Conservation (phyloP, 2,329 filamentous ascomycete genomes). For the Phialophora verrucosa region DNA sequence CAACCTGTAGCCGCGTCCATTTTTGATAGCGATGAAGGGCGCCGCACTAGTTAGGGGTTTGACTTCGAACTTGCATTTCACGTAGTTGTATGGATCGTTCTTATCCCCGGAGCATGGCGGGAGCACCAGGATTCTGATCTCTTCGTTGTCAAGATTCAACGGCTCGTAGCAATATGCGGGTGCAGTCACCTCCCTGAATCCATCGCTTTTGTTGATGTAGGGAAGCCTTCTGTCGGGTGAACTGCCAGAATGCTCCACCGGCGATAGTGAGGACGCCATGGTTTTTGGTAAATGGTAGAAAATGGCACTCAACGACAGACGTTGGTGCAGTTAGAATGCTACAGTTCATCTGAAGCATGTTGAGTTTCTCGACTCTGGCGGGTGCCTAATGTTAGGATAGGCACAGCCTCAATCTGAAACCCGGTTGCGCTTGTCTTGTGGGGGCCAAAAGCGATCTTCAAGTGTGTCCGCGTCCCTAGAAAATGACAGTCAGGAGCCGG, state of each 20-base stretch:
- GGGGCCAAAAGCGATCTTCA: background rate
- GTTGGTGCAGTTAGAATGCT: background rate
- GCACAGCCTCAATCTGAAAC: background rate
- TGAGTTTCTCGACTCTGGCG: background rate
- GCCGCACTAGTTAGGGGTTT: conserved; percentile 9
- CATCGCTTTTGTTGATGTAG: background rate
- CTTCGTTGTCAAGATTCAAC: background rate
- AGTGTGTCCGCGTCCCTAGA: background rate
- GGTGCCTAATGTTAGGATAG: background rate
- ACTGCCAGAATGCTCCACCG: background rate
- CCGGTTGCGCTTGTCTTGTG: background rate
- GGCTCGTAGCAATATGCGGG: background rate
- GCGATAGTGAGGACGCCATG: background rate
- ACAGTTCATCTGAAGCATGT: background rate
- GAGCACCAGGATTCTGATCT: background rate
- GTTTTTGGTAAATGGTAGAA: background rate
- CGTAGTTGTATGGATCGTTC: conserved; percentile 8
- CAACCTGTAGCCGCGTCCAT: conserved; percentile 11
- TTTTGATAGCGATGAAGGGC: conserved; percentile 15
- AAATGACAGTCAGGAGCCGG: background rate
- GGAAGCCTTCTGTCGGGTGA: background rate
- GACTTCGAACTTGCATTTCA: conserved; percentile 3
- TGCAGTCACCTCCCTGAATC: background rate
- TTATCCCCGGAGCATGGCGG: background rate
- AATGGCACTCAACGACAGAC: background rate